Evolutionary conservation across 805 yeast species (phyloP), one percentile per base, ranked within the genome.

Genomic region (Sugiyamaella qingdaonensis): DNA sequence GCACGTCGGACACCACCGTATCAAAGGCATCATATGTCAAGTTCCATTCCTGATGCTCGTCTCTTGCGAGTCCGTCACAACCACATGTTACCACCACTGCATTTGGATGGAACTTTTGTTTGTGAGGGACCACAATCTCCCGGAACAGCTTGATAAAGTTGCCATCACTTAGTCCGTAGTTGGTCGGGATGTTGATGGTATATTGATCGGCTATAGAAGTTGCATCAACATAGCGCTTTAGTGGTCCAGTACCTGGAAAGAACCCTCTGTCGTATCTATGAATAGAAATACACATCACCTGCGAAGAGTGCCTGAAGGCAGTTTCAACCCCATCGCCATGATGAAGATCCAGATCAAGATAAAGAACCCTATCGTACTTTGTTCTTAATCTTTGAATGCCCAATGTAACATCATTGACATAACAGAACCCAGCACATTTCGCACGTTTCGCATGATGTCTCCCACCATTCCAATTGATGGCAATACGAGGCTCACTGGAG

Each of bases 271-370:
- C 92, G 56, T 67, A 73, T 31, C 86, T 63, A 66, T 86, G 95
- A 2, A 85, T 55, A 0, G 90, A 84, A 18, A 84, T 70, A 0
- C 87, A 82, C 49, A 78, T 65, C 0, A 86, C 86, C 32, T 75
- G 77, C 37, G 74, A 71, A 1, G 85, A 78, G 54, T 69, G 74
- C 55, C 73, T 68, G 67, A 84, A 86, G 0, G 89, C 88, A 2
- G 72, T 69, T 48, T 84, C 84, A 4, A 86, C 92, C 0, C 90
- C 95, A 65, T 86, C 91, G 0, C 92, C 91, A 66, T 86, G 91
- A 64, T 86, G 95, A 7, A 86, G 65, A 65, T 86, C 95, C 5
- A 86, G 66, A 65, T 86, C 95, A 2, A 86, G 64, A 60, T 86
- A 86, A 61, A 82, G 69, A 1, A 86, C 71, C 34, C 66, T 75